Conservation (phyloP, 495 filamentous ascomycete species). For the Penicillium psychrofluorescens region DNA sequence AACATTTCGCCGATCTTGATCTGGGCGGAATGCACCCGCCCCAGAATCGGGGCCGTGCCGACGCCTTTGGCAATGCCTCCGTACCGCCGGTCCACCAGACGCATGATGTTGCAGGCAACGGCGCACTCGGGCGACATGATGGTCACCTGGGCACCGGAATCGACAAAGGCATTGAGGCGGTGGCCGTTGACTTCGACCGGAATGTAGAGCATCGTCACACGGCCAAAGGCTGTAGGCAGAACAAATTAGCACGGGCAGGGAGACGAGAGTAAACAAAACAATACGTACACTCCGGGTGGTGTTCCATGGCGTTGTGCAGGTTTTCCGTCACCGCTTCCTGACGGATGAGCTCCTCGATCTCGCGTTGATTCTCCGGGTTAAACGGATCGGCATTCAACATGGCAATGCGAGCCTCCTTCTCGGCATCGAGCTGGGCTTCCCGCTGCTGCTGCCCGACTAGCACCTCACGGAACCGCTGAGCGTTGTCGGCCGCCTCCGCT, state of each 20-base stretch:
- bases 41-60: conserved; percentile 87
- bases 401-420: conserved; percentile 72
- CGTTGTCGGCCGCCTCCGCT: conserved; percentile 69
- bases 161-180: conserved; percentile 92
- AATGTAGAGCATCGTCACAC: conserved; percentile 93
- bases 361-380: conserved; percentile 79
- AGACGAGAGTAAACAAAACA: background rate
- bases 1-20: conserved; percentile 87
- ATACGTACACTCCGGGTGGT: conserved; percentile 84
- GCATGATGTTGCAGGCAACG: conserved; percentile 89
- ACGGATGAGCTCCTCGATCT: conserved; percentile 94
- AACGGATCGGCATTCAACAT: conserved; percentile 87
- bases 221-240: conserved; percentile 67
- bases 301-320: conserved; percentile 87
- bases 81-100: conserved; percentile 87
- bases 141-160: conserved; percentile 94
- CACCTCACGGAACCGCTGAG: conserved; percentile 63
- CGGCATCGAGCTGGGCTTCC: conserved; percentile 60
- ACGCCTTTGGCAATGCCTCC: conserved; percentile 88
- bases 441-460: conserved; percentile 56
- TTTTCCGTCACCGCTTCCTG: conserved; percentile 92
- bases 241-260: conserved; percentile 10
- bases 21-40: conserved; percentile 87
- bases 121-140: conserved; percentile 97
- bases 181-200: conserved; percentile 90